Conservation (phyloP, 768 basidiomycete genomes). For the Lentinula sp. region DNA sequence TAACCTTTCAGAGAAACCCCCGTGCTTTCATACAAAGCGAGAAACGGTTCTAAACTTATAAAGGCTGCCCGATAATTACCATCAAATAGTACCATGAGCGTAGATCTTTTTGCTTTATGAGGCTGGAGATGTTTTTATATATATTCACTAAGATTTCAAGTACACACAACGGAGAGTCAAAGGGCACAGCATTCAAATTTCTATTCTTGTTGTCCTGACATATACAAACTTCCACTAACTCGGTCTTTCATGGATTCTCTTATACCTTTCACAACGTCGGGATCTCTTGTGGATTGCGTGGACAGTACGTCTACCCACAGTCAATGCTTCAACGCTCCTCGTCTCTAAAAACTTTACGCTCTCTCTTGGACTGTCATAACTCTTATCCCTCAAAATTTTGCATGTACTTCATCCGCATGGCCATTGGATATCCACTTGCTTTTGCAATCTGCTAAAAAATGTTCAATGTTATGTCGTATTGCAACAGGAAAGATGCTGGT, state of each 20-base stretch:
- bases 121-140: too few relatives aligned
- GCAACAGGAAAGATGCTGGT: constrained; percentile 95
- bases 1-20: too few relatives aligned
- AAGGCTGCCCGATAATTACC: too few relatives aligned
- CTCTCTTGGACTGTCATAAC: not conserved
- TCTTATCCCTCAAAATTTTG: constrained; percentile 5
- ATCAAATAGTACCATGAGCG: too few relatives aligned
- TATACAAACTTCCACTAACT: not conserved
- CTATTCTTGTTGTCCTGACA: not conserved
- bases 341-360: constrained; percentile 18
- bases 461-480: not conserved
- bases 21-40: too few relatives aligned
- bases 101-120: too few relatives aligned
- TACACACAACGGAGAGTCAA: too few relatives aligned
- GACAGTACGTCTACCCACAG: constrained; percentile 90
- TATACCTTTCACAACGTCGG: constrained; percentile 98
- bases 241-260: constrained; percentile 73
- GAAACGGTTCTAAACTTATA: too few relatives aligned
- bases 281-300: constrained; percentile 97
- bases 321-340: constrained; percentile 42
- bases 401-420: constrained; percentile 14
- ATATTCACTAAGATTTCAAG: too few relatives aligned
- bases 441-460: not conserved
- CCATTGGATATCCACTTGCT: constrained; percentile 3
- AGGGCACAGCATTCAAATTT: not conserved